Evolutionary conservation across 805 yeast species (phyloP), one percentile per base, ranked within the genome.

Genomic region (Hanseniaspora meyeri): DNA sequence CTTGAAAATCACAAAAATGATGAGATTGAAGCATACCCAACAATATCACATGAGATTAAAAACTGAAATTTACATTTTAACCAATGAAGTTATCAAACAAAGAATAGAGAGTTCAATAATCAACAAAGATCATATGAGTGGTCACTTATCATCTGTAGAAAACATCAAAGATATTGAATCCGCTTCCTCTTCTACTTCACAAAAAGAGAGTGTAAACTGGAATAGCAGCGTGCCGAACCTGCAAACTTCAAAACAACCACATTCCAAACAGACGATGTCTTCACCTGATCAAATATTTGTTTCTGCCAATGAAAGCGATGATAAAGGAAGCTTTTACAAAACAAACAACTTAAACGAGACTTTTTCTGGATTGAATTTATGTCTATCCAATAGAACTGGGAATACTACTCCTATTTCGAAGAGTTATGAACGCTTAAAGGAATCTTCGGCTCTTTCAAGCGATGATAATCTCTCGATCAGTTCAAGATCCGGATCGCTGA

Each of bases 41-140:
- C 80, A 83, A 56, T 88, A 84, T 66, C 81, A 86, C 20, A 84
- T 84, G 60, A 83, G 81, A 62, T 81, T 89, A 51, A 85, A 87
- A 54, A 78, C 76, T 53, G 96, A 90, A 67, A 85, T 88, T 3
- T 93, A 88, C 64, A 75, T 69, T 20, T 70, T 81, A 63, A 89
- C 89, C 2, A 68, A 85, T 31, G 69, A 72, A 39, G 73, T 83
- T 1, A 86, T 90, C 3, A 71, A 75, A 27, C 80, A 81, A 38
- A 83, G 93, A 0, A 76, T 88, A 2, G 67, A 70, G 39, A 78
- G 76, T 61, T 82, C 70, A 39, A 64, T 67, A 56, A 20, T 63
- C 6, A 64, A 61, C 36, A 50, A 27, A 5, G 39, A 29, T 14
- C 45, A 20, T 19, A 11, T 34, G 20, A 34, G 27, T 17, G 16